Evolutionary conservation across 1,139 yeast species (phyloP), one percentile per base, ranked within the genome.

Genomic region (Debaryomyces nepalensis): DNA sequence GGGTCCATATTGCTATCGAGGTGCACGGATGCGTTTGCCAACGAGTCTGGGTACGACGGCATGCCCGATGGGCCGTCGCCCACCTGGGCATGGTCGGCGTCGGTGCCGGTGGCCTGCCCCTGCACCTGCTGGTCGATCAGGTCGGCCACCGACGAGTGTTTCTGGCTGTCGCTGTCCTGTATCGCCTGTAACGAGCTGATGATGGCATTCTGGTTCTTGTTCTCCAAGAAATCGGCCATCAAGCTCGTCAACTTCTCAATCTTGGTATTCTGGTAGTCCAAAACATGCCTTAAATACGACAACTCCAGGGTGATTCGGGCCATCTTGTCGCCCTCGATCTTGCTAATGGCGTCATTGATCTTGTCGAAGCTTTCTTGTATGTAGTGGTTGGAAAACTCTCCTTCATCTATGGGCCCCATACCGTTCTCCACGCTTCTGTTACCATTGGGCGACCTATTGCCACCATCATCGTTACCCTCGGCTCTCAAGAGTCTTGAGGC

Each of bases 1-100:
- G 73, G 72, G 49, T 68, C 74, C 69, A 67, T 65, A 46, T 62
- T 64, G 39, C 64, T 61, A 31, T 64, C 71, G 32, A 65, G 50
- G 20, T 54, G 59, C 8, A 46, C 49, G 20, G 44, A 20, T 39
- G 44, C 21, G 40, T 37, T 26, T 43, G 23, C 21, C 10, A 40
- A 18, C 23, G 40, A 29, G 16, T 40, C 43, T 21, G 35, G 43
- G 27, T 39, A 37, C 21, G 21, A 10, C 18, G 51, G 20, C 43
- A 36, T 23, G 10, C 40, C 29, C 21, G 35, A 21, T 21, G 29
- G 5, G 11, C 18, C 14, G 26, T 33, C 42, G 21, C 23, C 51
- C 22, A 41, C 49, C 38, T 50, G 56, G 29, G 47, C 58, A 8
- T 51, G 55, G 41, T 46, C 52, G 29, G 44, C 54, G 21, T 47